Evolutionary conservation across 805 yeast genomes (phyloP).

Genomic region (Candida parachauliodes): DNA sequence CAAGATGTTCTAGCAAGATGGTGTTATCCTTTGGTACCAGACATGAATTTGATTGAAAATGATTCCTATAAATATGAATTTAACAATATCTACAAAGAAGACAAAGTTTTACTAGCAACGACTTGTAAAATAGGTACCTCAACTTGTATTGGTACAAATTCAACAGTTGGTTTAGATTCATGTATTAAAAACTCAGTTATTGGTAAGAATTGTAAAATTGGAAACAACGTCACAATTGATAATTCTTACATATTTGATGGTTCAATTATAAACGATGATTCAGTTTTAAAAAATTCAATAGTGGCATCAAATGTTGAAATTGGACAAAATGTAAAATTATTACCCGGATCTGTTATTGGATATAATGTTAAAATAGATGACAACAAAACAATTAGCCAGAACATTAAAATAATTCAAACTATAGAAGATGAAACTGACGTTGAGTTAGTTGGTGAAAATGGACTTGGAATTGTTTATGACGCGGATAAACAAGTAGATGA

Average conservation of each 20-base stretch:
- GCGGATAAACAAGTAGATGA: conserved; percentile 37
- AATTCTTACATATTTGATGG: conserved; percentile 89
- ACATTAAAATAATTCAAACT: conserved; percentile 50
- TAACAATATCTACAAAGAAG: conserved; percentile 86
- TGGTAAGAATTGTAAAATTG: conserved; percentile 84
- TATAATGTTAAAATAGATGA: conserved; percentile 65
- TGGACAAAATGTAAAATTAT: conserved; percentile 48
- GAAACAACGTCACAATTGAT: conserved; percentile 64
- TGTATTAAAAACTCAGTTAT: conserved; percentile 65
- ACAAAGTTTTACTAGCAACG: conserved; percentile 85
- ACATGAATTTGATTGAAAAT: conserved; percentile 66
- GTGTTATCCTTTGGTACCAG: conserved; percentile 90
- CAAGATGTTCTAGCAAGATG: conserved; percentile 89
- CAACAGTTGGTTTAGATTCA: conserved; percentile 75
- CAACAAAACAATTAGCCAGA: conserved; percentile 44
- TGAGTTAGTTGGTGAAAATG: conserved; percentile 46
- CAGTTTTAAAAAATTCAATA: conserved; percentile 57
- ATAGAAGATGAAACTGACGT: conserved; percentile 31
- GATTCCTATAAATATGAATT: conserved; percentile 78
- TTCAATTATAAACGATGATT: conserved; percentile 64
- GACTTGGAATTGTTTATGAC: conserved; percentile 47
- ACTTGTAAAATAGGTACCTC: conserved; percentile 81
- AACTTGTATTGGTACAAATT: conserved; percentile 76
- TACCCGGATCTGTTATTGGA: conserved; percentile 77
- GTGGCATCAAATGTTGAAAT: conserved; percentile 65